phyloP scores from a whole-genome alignment of 2,329 filamentous ascomycete species.

The Alternaria gansuensis region DNA sequence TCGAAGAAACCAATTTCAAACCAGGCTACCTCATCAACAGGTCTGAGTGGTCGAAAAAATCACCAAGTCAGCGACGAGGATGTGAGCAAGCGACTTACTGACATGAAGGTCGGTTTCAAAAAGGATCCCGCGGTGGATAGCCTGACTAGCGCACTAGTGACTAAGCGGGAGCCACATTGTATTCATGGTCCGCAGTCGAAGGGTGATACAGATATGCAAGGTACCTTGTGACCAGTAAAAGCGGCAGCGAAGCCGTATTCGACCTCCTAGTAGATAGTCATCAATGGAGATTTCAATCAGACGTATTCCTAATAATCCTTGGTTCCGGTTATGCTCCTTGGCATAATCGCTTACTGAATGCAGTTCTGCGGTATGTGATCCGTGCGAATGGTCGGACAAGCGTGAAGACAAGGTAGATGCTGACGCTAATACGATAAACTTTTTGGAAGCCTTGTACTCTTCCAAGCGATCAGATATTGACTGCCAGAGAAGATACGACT shows the following conservation, averaged over 20 bases:
- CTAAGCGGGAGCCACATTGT: neutral
- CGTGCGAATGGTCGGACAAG: neutral
- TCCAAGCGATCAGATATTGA: rapidly evolving
- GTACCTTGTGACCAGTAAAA: neutral
- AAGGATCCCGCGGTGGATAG: neutral
- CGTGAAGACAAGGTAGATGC: neutral
- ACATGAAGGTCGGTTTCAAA: neutral
- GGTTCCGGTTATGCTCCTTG: neutral
- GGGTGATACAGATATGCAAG: neutral
- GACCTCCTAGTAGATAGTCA: neutral
- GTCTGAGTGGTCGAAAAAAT: neutral
- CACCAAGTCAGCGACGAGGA: neutral
- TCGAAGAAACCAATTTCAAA: neutral
- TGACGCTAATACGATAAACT: rapidly evolving
- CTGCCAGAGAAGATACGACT: rapidly evolving
- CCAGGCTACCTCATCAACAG: neutral
- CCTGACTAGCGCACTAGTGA: neutral
- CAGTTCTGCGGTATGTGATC: neutral
- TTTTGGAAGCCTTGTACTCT: neutral
- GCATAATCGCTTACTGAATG: neutral
- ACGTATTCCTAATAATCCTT: neutral
- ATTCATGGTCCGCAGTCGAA: neutral
- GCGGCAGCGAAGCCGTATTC: neutral
- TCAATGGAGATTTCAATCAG: neutral
- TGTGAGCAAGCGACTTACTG: neutral